A percentile compares a stretch with the other conserved stretches of the same genome.
Evolutionary conservation across 352 stramenopile species (phyloP).

Genomic region (Phytophthora sojae): DNA sequence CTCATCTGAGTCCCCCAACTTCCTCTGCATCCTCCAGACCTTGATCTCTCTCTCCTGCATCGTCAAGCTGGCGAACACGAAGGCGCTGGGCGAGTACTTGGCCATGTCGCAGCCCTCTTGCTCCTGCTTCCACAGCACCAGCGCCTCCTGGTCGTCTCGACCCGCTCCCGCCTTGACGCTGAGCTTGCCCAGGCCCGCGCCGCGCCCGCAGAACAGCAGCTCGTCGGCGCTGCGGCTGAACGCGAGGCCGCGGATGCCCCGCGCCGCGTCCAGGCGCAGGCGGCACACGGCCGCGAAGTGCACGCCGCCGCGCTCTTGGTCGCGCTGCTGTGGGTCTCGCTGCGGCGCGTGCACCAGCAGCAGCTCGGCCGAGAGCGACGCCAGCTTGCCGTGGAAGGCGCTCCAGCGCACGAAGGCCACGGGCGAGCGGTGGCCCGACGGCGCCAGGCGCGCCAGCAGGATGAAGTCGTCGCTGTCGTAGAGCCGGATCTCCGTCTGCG

Average conservation of each 20-base stretch:
- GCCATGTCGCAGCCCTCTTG: constrained; percentile 50
- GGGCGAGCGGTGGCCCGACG: constrained; percentile 60
- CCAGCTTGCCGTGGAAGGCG: constrained; percentile 78
- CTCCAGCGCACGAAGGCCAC: constrained; percentile 81
- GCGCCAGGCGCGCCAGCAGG: constrained; percentile 67
- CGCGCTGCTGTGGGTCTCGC: constrained; percentile 23
- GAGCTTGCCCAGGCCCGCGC: constrained; percentile 57
- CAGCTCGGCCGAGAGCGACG: constrained; percentile 68
- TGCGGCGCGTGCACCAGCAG: constrained; percentile 77
- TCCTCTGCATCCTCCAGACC: constrained; percentile 66
- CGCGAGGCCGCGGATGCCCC: constrained; percentile 54
- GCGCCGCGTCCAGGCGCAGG: constrained; percentile 41
- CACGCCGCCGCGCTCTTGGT: constrained; percentile 33
- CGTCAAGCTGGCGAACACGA: constrained; percentile 67
- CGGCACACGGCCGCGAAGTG: constrained; percentile 35
- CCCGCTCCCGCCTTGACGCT: constrained; percentile 37
- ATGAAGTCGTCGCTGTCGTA: constrained; percentile 89
- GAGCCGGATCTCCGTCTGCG: constrained; percentile 71
- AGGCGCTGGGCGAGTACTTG: constrained; percentile 80
- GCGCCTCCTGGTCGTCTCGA: constrained; percentile 12
- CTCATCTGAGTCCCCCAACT: constrained; percentile 20
- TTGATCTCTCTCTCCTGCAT: constrained; percentile 44
- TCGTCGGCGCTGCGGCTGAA: constrained; percentile 74
- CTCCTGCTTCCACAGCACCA: constrained; percentile 36
- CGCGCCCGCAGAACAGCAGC: constrained; percentile 58